phyloP scores from a whole-genome alignment of 768 basidiomycete species.

The Trametes gibbosa region DNA sequence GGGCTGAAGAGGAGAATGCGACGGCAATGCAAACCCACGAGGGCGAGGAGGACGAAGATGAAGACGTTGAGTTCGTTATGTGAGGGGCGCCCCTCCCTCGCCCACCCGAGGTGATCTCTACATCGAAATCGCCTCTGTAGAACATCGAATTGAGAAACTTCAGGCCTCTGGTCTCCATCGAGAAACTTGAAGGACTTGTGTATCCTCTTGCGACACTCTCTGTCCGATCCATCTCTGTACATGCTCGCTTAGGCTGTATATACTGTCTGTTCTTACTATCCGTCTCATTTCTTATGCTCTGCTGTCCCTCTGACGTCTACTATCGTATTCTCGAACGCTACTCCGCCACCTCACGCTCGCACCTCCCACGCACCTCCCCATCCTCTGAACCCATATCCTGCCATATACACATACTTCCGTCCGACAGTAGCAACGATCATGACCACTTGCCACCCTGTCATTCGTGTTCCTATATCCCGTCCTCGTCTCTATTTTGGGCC shows the following conservation, averaged over 20 bases:
- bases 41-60: constrained; percentile 65
- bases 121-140: constrained; percentile 11
- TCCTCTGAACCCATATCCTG: not conserved
- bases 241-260: constrained; percentile 1
- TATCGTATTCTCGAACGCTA: constrained; percentile 11
- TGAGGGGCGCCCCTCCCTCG: constrained; percentile 28
- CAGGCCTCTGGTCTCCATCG: no score
- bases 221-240: not conserved
- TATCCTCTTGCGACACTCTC: not conserved
- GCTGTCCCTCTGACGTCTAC: constrained; percentile 6
- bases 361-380: not conserved
- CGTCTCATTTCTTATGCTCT: constrained; percentile 11
- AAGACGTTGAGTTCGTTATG: constrained; percentile 74
- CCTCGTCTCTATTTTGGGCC: constrained; percentile 8
- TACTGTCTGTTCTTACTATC: constrained; percentile 1
- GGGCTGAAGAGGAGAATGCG: constrained; percentile 32
- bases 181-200: not conserved
- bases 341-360: constrained; percentile 1
- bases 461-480: not conserved
- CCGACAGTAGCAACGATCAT: not conserved
- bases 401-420: not conserved
- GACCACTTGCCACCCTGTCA: not conserved
- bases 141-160: not conserved
- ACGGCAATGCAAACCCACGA: constrained; percentile 30
- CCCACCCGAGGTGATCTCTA: no score